Conservation (phyloP, 2,329 filamentous ascomycete species). For the Chaetomiaceae sp. region DNA sequence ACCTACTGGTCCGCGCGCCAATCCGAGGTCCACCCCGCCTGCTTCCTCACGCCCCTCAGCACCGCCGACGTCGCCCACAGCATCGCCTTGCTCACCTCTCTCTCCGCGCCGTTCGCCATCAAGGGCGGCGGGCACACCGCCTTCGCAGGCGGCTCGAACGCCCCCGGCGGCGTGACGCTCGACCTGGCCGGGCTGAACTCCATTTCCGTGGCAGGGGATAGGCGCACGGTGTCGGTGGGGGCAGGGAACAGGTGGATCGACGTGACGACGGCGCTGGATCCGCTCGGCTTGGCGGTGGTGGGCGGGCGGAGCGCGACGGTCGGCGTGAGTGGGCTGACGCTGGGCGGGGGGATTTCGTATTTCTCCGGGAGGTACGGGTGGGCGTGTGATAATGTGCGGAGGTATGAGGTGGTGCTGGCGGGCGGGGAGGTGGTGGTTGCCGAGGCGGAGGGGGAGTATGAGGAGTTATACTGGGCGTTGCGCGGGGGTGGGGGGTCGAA, state of each 20-base stretch:
- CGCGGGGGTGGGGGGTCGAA: slow-evolving; percentile 20
- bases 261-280: slow-evolving; percentile 36
- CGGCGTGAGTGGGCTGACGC: slow-evolving; percentile 39
- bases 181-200: slow-evolving; percentile 37
- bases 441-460: slow-evolving; percentile 27
- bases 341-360: slow-evolving; percentile 45
- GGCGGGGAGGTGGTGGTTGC: slow-evolving; percentile 40
- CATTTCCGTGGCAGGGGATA: slow-evolving; percentile 30
- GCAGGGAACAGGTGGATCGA: slow-evolving; percentile 39
- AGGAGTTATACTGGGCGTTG: slow-evolving; percentile 38
- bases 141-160: slow-evolving; percentile 39
- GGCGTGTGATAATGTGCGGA: slow-evolving; percentile 40
- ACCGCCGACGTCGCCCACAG: slow-evolving; percentile 26
- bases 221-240: slow-evolving; percentile 35
- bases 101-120: slow-evolving; percentile 38
- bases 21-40: slow-evolving; percentile 18
- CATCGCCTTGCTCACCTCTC: slow-evolving; percentile 21
- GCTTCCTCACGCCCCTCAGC: slow-evolving; percentile 33
- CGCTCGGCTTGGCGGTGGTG: slow-evolving; percentile 34
- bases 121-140: slow-evolving; percentile 47
- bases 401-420: slow-evolving; percentile 43
- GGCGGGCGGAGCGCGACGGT: slow-evolving; percentile 39
- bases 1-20: slow-evolving; percentile 31
- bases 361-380: slow-evolving; percentile 40
- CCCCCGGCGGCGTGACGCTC: slow-evolving; percentile 35